phyloP scores from a whole-genome alignment of 768 basidiomycete genomes.

The Leccinum subtestaceum region DNA sequence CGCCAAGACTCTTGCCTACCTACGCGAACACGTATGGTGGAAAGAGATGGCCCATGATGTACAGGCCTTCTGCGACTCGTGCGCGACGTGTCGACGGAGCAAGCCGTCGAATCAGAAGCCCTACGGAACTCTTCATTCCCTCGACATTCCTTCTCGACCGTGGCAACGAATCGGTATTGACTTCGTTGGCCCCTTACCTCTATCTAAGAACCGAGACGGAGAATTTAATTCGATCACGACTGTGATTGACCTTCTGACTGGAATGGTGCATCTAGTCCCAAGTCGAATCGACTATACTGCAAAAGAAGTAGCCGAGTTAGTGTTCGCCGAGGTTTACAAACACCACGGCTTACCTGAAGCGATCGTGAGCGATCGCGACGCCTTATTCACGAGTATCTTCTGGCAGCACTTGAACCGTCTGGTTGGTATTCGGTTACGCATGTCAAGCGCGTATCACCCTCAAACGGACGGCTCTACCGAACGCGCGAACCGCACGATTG shows the following conservation, averaged over 20 bases:
- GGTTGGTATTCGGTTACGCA: background rate
- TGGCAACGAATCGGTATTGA: constrained; percentile 41
- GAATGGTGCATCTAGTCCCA: background rate
- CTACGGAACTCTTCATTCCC: constrained; percentile 4
- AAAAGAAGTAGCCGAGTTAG: background rate
- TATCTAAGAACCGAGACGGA: background rate
- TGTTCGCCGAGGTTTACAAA: background rate
- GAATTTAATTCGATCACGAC: background rate
- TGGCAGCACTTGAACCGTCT: background rate
- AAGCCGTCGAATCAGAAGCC: constrained; percentile 28
- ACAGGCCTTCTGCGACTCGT: background rate
- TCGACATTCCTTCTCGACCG: constrained; percentile 27
- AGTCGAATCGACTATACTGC: background rate
- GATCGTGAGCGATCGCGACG: background rate
- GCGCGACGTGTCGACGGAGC: background rate
- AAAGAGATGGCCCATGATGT: constrained; percentile 32
- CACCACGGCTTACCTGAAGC: background rate
- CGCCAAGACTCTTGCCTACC: constrained; percentile 31
- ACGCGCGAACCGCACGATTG: constrained; percentile 12
- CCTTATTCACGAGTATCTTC: background rate
- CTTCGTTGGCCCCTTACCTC: constrained; percentile 24
- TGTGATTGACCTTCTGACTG: background rate
- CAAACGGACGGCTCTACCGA: constrained; percentile 35
- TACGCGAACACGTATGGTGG: constrained; percentile 29
- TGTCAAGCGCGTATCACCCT: constrained; percentile 32